phyloP scores from a whole-genome alignment of 2,329 filamentous ascomycete genomes.

The Pseudocercospora ulei region DNA sequence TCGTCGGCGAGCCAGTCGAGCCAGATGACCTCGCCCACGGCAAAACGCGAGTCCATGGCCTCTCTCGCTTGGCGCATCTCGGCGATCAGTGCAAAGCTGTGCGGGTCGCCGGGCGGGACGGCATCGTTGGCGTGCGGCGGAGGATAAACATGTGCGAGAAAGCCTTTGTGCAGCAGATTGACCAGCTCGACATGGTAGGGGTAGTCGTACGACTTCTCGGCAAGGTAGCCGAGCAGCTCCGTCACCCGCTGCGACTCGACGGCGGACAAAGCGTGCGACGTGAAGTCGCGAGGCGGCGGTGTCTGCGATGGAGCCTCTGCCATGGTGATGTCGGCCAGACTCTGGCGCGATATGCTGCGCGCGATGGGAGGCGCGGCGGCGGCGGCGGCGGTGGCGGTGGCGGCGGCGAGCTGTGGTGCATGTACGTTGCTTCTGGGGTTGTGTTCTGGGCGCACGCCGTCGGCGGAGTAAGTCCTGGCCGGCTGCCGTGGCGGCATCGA shows the following conservation, averaged over 20 bases:
- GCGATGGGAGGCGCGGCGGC: slow-evolving; percentile 30
- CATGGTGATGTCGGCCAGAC: slow-evolving; percentile 42
- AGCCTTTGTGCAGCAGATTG: slow-evolving; percentile 42
- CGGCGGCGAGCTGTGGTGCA: slow-evolving; percentile 19
- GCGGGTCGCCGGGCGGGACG: slow-evolving; percentile 29
- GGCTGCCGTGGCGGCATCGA: slow-evolving; percentile 42
- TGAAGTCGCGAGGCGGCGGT: slow-evolving; percentile 38
- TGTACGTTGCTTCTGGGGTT: slow-evolving; percentile 31
- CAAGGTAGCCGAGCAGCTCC: slow-evolving; percentile 38
- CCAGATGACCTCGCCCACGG: slow-evolving; percentile 69
- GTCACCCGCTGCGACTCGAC: slow-evolving; percentile 39
- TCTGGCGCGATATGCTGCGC: slow-evolving; percentile 38
- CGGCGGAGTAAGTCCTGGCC: slow-evolving; percentile 32
- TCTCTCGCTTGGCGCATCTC: slow-evolving; percentile 46
- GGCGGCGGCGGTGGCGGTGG: slow-evolving; percentile 30
- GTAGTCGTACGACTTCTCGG: slow-evolving; percentile 44
- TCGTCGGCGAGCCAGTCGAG: slow-evolving; percentile 67
- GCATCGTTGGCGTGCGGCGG: slow-evolving; percentile 22
- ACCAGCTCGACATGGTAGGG: slow-evolving; percentile 43
- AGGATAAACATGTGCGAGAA: slow-evolving; percentile 37
- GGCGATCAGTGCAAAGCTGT: slow-evolving; percentile 39
- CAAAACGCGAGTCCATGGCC: slow-evolving; percentile 54
- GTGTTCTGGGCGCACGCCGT: slow-evolving; percentile 26
- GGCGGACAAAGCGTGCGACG: slow-evolving; percentile 38
- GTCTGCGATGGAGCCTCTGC: slow-evolving; percentile 40